Conservation (phyloP, 768 basidiomycete species). For the Russula abietina region DNA sequence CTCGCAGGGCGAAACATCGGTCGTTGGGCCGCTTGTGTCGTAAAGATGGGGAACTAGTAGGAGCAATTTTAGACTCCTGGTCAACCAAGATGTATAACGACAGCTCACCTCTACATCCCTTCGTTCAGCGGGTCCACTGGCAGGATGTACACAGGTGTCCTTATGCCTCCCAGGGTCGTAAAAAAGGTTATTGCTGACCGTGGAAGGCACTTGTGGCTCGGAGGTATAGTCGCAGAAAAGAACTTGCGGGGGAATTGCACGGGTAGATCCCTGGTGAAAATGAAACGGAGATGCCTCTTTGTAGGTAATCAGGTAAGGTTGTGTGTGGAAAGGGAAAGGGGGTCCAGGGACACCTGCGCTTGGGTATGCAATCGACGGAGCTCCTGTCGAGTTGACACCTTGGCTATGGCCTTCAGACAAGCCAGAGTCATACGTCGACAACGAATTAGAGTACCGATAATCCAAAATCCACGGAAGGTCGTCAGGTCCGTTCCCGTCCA, state of each 20-base stretch:
- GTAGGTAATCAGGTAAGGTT: no score
- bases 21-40: no score
- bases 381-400: neutral
- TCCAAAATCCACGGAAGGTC: neutral
- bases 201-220: neutral
- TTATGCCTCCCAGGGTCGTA: no score
- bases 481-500: neutral
- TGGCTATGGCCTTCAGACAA: neutral
- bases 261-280: neutral
- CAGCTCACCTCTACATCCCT: neutral
- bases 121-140: no score
- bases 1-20: no score
- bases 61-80: neutral
- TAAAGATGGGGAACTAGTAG: no score
- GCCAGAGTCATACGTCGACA: neutral
- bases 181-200: no score
- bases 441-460: neutral
- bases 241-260: neutral
- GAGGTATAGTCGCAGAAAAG: neutral
- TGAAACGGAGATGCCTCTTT: neutral
- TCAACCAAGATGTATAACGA: neutral
- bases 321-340: neutral
- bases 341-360: no score
- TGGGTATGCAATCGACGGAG: neutral
- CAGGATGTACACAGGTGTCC: neutral